Evolutionary conservation across 108 stramenopile genomes (phyloP), one percentile per base, ranked within the genome.

Genomic region (Conticribra weissflogii): DNA sequence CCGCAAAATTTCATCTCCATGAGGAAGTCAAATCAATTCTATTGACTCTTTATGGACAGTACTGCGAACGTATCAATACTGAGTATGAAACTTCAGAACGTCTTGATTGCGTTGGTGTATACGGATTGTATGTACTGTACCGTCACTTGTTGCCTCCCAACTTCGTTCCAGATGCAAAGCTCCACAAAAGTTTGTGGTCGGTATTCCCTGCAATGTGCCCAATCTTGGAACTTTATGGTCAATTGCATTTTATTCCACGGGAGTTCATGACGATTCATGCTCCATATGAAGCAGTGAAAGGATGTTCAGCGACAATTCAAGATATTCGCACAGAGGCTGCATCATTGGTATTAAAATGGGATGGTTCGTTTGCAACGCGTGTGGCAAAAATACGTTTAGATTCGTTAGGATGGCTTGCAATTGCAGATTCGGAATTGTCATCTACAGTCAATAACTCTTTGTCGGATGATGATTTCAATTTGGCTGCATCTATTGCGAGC

Each of bases 51-150:
- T 83, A 79, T 52, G 78, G 72, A 8, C 60, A 71, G 28, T 80
- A 50, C 25, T 80, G 79, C 27, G 62, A 68, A 19, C 33, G 75
- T n/a, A 55, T 85, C 9, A 78, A 78, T 22, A 76, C 76, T 3
- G 71, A 68, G 54, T 41, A 78, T 0, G 80, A 78, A 64, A 69
- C 77, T 17, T 74, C 59, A 14, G 79, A 85, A 53, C 62, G 71
- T 8, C 57, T 70, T 24, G 71, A 85, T 34, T 77, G 80, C 22
- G 67, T 78, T 17, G 83, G 83, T 15, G 67, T 81, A 1, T 85
- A 85, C 60, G 83, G 71, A 22, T 33, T 85, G 60, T 85, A 85
- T 59, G 75, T 76, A 18, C 55, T 85, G 50, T 85, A 85, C 52
- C 34, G 83, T 1, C 63, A 67, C 22, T 50, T 85, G 15, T 50